Base-by-base conservation (phyloP, 2,329 filamentous ascomycete species). In the Fusarium sp. region DNA sequence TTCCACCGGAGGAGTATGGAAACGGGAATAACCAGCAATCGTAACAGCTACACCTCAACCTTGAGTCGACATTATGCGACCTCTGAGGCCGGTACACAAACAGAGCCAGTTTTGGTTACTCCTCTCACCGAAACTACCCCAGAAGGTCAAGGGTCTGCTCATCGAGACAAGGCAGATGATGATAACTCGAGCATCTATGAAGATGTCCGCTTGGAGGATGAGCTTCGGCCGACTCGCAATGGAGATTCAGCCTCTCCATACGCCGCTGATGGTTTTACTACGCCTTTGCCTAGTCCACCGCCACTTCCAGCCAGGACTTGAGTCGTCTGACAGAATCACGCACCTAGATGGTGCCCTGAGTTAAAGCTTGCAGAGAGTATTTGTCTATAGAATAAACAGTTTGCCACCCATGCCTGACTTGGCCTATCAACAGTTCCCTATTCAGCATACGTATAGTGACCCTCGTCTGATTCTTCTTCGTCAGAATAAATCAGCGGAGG, bases 1-100 rank as follows among this genome's bases (percentile, higher is more conserved):
- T 50, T 51, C 63, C 76, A 57, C 66, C 71, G 50, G 62, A 72
- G 43, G 54, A 76, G 71, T 19, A 46, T 70, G 23, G 70, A 70
- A 25, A 25, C 23, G 15, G 55, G 62, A 7, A 45, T 51, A 2
- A 68, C 36, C 31, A 68, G 64, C 47, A 71, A 57, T 7, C 66
- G 66, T 6, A 44, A 59, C 2, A 70, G 69, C 38, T 65, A 57
- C 36, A 37, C 46, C 1, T 71, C 70, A 4, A 61, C 56, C 1
- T 31, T 44, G 5, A 69, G 63, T 49, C 52, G 51, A 17, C 21
- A 42, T 2, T 69, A 69, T 19, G 27, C 65, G 2, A 68, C 69
- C 1, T 69, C 67, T 8, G 70, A 72, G 9, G 61, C 66, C 4
- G 64, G 67, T 5, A 72, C 71, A 3, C 71, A 72, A 37, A 72